Conservation (phyloP, 177 flowering plant genomes). For the Vitis hybrid region DNA sequence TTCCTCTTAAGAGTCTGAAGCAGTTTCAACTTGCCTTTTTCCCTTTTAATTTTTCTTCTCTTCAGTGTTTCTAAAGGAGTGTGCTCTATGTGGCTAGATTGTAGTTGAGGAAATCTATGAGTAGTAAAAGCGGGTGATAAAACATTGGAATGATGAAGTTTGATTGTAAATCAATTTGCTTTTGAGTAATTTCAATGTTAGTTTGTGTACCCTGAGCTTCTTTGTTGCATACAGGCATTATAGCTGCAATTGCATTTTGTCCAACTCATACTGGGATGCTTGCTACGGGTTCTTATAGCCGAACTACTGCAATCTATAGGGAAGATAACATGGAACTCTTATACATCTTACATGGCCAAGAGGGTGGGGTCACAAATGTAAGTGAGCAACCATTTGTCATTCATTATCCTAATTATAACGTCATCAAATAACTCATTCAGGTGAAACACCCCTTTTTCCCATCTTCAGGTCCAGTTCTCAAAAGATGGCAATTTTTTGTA, state of each 20-base stretch:
- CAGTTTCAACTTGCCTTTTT: neutral
- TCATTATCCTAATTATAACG: neutral
- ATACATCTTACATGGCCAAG: constrained; percentile 91
- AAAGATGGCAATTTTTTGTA: constrained; percentile 90
- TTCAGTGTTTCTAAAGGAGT: neutral
- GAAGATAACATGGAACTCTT: constrained; percentile 94
- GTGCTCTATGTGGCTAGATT: no score
- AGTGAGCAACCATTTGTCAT: constrained; percentile 25
- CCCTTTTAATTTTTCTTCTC: neutral
- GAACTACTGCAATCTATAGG: constrained; percentile 75
- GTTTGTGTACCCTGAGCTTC: neutral
- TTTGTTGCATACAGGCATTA: constrained; percentile 53
- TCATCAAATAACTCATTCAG: constrained; percentile 1
- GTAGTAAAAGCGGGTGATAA: no score
- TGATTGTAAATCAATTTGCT: neutral
- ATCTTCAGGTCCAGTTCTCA: constrained; percentile 75
- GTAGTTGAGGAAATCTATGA: no score
- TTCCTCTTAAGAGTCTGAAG: neutral
- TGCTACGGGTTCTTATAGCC: constrained; percentile 87
- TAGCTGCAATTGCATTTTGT: constrained; percentile 81
- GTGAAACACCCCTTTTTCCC: constrained; percentile 6
- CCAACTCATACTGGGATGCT: constrained; percentile 77
- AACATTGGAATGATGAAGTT: neutral
- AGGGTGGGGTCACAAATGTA: constrained; percentile 97
- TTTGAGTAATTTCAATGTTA: neutral